phyloP scores from a whole-genome alignment of 2,329 filamentous ascomycete species.

The Ceratocystis variospora region DNA sequence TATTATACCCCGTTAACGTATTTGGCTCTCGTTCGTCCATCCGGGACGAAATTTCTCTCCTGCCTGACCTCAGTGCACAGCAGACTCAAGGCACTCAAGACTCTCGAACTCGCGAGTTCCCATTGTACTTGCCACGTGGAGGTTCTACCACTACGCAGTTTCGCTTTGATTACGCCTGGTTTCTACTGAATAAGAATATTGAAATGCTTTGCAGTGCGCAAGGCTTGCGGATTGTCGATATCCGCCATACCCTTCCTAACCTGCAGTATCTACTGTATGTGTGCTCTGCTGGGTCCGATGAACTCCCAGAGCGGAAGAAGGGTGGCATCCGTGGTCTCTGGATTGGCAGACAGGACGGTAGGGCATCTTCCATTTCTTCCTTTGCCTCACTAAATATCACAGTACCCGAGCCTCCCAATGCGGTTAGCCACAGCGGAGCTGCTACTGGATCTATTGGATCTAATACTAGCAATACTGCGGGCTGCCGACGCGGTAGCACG shows the following conservation, averaged over 20 bases:
- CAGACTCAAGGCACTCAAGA: slow-evolving; percentile 8
- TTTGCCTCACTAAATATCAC: neutral
- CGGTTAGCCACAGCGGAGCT: neutral
- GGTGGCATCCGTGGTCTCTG: slow-evolving; percentile 48
- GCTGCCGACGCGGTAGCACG: slow-evolving; percentile 29
- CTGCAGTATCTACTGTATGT: slow-evolving; percentile 87
- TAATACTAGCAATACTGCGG: slow-evolving; percentile 2
- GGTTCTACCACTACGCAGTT: slow-evolving; percentile 59
- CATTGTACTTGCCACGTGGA: slow-evolving; percentile 53
- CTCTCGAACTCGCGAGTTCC: slow-evolving; percentile 55
- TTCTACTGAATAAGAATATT: slow-evolving; percentile 92
- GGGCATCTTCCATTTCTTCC: neutral
- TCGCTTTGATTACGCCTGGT: slow-evolving; percentile 91
- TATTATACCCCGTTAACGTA: slow-evolving; percentile 66
- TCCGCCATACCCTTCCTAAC: slow-evolving; percentile 83
- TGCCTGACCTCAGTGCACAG: slow-evolving; percentile 30
- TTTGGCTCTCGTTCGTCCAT: slow-evolving; percentile 63
- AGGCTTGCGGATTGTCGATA: slow-evolving; percentile 69
- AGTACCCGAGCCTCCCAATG: neutral
- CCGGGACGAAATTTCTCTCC: slow-evolving; percentile 56
- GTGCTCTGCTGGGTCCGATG: slow-evolving; percentile 60
- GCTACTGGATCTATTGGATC: slow-evolving; percentile 19
- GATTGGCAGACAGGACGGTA: slow-evolving; percentile 27
- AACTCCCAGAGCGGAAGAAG: slow-evolving; percentile 46
- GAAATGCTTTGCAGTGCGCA: slow-evolving; percentile 53